Evolutionary conservation across 1,139 yeast genomes (phyloP).

Genomic region (Candida albicans): DNA sequence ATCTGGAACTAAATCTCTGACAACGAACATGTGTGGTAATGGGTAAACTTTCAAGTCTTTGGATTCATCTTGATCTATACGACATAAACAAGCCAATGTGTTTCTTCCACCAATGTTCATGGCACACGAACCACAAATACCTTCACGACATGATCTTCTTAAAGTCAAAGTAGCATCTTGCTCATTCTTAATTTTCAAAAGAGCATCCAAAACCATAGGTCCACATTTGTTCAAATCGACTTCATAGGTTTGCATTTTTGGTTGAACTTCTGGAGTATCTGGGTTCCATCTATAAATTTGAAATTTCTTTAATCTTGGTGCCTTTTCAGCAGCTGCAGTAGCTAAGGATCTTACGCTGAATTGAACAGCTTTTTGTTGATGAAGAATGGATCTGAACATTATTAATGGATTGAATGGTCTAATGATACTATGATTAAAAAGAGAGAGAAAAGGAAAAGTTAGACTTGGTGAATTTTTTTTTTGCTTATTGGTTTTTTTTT

Average conservation of each 20-base stretch:
- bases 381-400: conserved; percentile 21
- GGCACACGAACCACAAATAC: conserved; percentile 99
- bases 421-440: neutral
- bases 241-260: conserved; percentile 78
- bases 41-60: conserved; percentile 91
- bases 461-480: conserved; percentile 3
- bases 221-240: conserved; percentile 91
- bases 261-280: conserved; percentile 92
- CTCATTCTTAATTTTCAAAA: conserved; percentile 91
- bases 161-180: conserved; percentile 94
- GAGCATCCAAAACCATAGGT: conserved; percentile 96
- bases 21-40: conserved; percentile 97
- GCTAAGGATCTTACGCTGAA: conserved; percentile 38
- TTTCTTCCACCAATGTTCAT: conserved; percentile 98
- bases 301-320: conserved; percentile 73
- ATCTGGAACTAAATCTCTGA: conserved; percentile 96
- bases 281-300: conserved; percentile 98
- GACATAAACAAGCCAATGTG: conserved; percentile 95
- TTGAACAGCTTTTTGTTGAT: conserved; percentile 28
- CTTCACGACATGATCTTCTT: conserved; percentile 99
- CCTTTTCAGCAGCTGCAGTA: conserved; percentile 36
- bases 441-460: conserved; percentile 1
- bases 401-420: neutral
- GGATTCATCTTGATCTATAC: conserved; percentile 76
- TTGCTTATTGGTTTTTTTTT: neutral